phyloP scores from a whole-genome alignment of 2,329 filamentous ascomycete species.

The Ustulina deusta region DNA sequence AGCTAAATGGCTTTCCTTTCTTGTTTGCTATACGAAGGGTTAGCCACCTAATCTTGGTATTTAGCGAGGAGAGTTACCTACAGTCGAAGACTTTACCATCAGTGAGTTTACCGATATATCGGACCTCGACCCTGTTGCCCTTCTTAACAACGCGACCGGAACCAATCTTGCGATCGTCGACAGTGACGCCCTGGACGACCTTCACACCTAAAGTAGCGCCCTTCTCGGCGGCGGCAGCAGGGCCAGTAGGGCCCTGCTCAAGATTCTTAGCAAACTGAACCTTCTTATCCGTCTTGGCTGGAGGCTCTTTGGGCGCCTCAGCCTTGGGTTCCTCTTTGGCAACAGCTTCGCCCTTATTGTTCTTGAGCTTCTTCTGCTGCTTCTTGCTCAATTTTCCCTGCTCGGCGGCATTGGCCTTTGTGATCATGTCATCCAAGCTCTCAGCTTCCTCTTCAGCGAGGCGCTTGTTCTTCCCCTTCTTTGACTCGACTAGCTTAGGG shows the following conservation, averaged over 20 bases:
- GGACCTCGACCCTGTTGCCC: constrained; percentile 90
- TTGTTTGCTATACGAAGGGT: constrained; percentile 79
- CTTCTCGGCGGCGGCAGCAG: constrained; percentile 63
- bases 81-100: constrained; percentile 96
- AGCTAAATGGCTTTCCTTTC: constrained; percentile 96
- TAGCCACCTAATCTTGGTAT: constrained; percentile 8
- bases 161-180: constrained; percentile 96
- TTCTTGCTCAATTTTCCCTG: constrained; percentile 91
- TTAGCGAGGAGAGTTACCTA: constrained; percentile 60
- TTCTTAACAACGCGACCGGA: constrained; percentile 87
- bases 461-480: constrained; percentile 93
- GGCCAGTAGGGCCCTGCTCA: constrained; percentile 91
- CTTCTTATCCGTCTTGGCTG: constrained; percentile 82
- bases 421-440: constrained; percentile 85
- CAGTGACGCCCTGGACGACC: constrained; percentile 86
- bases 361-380: constrained; percentile 97
- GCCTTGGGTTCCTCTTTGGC: constrained; percentile 71
- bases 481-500: constrained; percentile 68
- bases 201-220: constrained; percentile 75
- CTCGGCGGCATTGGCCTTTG: constrained; percentile 74
- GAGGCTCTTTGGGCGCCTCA: constrained; percentile 60
- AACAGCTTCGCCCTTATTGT: constrained; percentile 93
- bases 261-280: constrained; percentile 99
- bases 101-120: constrained; percentile 97
- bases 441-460: constrained; percentile 77